Conservation (phyloP, 108 stramenopile genomes). For the Skeletonema tropicum region DNA sequence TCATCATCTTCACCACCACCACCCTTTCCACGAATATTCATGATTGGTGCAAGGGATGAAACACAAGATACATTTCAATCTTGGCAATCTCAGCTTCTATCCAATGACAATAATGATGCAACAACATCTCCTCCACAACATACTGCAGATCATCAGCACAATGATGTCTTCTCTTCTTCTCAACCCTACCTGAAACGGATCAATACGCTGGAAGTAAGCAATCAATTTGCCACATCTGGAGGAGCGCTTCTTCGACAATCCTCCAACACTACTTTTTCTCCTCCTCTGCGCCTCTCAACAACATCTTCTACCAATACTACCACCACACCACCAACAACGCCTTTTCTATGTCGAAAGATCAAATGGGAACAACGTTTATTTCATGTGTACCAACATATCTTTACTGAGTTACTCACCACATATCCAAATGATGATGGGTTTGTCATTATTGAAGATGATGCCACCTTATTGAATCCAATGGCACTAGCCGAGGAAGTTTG, state of each 20-base stretch:
- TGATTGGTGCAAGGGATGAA: constrained; percentile 45
- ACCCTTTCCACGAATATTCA: constrained; percentile 39
- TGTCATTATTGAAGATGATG: constrained; percentile 50
- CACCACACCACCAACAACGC: too few relatives aligned
- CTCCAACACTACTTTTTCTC: too few relatives aligned
- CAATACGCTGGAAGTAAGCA: constrained; percentile 39
- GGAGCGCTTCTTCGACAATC: constrained; percentile 24
- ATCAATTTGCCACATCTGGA: constrained; percentile 37
- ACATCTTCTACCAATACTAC: too few relatives aligned
- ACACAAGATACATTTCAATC: constrained; percentile 30
- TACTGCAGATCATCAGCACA: too few relatives aligned
- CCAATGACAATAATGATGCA: too few relatives aligned
- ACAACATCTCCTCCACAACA: background rate
- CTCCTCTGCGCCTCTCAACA: background rate
- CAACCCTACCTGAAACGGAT: constrained; percentile 28
- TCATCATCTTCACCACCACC: too few relatives aligned
- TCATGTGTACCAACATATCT: constrained; percentile 40
- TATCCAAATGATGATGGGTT: constrained; percentile 38
- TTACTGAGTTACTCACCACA: constrained; percentile 14
- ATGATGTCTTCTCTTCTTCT: too few relatives aligned
- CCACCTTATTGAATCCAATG: constrained; percentile 16
- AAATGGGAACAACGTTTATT: constrained; percentile 54
- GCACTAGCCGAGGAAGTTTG: constrained; percentile 34
- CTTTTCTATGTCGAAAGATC: constrained; percentile 36
- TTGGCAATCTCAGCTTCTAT: constrained; percentile 11